Evolutionary conservation across 1,284 basidiomycete genomes (phyloP).

Genomic region (Ceraceosorus bombacis): DNA sequence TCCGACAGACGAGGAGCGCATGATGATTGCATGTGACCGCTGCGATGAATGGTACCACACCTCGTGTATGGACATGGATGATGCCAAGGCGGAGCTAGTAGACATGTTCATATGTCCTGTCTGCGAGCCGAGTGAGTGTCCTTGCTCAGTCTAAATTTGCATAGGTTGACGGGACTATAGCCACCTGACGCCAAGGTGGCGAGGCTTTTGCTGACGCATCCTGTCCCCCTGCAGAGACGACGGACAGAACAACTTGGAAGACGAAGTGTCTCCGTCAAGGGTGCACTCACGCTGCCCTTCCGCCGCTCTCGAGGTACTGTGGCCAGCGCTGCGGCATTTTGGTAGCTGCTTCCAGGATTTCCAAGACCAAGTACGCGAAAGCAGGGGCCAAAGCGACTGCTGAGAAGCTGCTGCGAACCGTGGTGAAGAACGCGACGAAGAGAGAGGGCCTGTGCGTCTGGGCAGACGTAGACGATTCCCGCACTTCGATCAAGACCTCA

Average conservation of each 20-base stretch:
- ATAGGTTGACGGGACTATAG: not conserved
- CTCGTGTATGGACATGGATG: slow-evolving; percentile 15
- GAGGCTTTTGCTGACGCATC: not conserved
- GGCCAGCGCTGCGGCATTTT: slow-evolving; percentile 18
- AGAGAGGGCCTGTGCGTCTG: slow-evolving; percentile 14
- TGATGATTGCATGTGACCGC: slow-evolving; percentile 23
- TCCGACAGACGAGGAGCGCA: slow-evolving; percentile 13
- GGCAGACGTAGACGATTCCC: slow-evolving; percentile 2
- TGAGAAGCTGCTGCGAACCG: slow-evolving; percentile 6
- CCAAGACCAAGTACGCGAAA: slow-evolving; percentile 10
- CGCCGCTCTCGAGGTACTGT: slow-evolving; percentile 19
- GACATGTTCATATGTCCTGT: slow-evolving; percentile 18
- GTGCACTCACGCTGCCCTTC: slow-evolving; percentile 14
- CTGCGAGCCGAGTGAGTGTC: slow-evolving; percentile 15
- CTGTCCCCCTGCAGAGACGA: slow-evolving; percentile 5
- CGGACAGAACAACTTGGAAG: slow-evolving; percentile 19
- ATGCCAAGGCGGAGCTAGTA: slow-evolving; percentile 15
- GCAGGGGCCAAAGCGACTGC: not conserved
- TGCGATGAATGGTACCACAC: slow-evolving; percentile 26
- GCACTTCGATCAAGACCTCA: not conserved
- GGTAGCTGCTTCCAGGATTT: slow-evolving; percentile 12
- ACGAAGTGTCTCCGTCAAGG: slow-evolving; percentile 8
- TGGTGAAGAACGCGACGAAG: slow-evolving; percentile 8
- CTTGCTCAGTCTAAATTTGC: not conserved
- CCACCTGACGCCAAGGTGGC: not conserved